A percentile compares a stretch with the other conserved stretches of the same genome.
Conservation (phyloP, 257 asterid genomes). For the Ilex asprella region DNA sequence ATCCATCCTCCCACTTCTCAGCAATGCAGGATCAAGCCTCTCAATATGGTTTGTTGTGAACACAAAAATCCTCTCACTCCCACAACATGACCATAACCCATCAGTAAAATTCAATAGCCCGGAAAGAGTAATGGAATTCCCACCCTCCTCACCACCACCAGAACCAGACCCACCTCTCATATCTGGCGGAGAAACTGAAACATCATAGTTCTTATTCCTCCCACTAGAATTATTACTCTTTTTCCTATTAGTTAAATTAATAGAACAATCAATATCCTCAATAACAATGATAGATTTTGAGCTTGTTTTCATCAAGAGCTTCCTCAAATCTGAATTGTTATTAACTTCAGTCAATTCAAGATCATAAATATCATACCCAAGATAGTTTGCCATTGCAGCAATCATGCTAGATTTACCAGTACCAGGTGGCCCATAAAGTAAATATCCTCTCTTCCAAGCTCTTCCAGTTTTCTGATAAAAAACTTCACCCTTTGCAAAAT, state of each 20-base stretch:
- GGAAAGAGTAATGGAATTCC: neutral
- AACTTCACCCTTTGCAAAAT: constrained; percentile 21
- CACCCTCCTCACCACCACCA: constrained; percentile 33
- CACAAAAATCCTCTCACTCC: too few relatives aligned
- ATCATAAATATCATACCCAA: constrained; percentile 39
- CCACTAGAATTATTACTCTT: neutral
- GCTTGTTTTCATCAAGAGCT: constrained; percentile 31
- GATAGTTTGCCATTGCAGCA: constrained; percentile 41
- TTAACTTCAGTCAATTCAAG: constrained; percentile 34
- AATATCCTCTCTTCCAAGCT: constrained; percentile 38
- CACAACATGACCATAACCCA: too few relatives aligned
- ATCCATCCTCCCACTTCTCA: too few relatives aligned
- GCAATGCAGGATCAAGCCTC: too few relatives aligned
- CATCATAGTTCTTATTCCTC: neutral
- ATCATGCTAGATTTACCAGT: constrained; percentile 46
- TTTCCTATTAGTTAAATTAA: constrained; percentile 17
- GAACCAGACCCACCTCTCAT: constrained; percentile 21
- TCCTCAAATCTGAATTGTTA: constrained; percentile 31
- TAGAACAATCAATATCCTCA: constrained; percentile 40
- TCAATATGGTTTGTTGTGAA: too few relatives aligned
- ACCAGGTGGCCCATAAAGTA: constrained; percentile 37
- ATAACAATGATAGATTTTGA: constrained; percentile 36
- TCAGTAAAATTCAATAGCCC: too few relatives aligned
- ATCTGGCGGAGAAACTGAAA: constrained; percentile 35
- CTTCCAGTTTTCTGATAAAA: constrained; percentile 32